Base-by-base conservation (phyloP, 495 filamentous ascomycete species). In the Tuber aestivum region DNA sequence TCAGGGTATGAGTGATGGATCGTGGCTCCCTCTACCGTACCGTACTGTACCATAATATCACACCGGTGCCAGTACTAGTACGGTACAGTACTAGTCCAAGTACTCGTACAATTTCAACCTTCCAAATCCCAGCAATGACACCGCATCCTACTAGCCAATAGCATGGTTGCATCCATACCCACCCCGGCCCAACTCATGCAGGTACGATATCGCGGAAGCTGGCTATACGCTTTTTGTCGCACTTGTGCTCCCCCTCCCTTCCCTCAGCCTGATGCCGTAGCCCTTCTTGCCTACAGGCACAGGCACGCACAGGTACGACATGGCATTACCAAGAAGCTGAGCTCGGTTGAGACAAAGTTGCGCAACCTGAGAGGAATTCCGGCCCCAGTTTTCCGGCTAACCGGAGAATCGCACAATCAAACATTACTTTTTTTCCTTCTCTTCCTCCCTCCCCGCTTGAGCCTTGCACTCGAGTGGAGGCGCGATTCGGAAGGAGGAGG, bases 241-340 rank as follows among this genome's bases (percentile, higher is more conserved):
- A 35, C 56, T 65, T 65, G 56, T 35, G 56, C 27, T 65, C 38
- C 38, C 56, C 56, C 27, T 20, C 14, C 56, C 72, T 75, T 56
- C 70, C 56, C 20, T 44, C 61, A 40, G 38, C 38, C 38, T 40
- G 7, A 40, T 40, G 38, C 38, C 38, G 38, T 7, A 40, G 7
- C 38, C 7, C 16, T 45, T 65, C 16, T 65, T 65, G 56, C 56
- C 32, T 18, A 65, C 32, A 5, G 56, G 14, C 27, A 18, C 27
- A 65, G 56, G 56, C 14, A 35, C 27, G 56, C 14, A 35, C 27
- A 65, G 27, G 14, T 12, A 32, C 56, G 27, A 35, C 56, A 65
- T 65, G 56, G 56, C 56, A 27, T 35, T 7, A 65, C 27, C 56
- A 35, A 18, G 27, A 5, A 35, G 56, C 27, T 65, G 56, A 65